Base-by-base conservation (phyloP, 345 rosid genomes). In the Salix udensis region DNA sequence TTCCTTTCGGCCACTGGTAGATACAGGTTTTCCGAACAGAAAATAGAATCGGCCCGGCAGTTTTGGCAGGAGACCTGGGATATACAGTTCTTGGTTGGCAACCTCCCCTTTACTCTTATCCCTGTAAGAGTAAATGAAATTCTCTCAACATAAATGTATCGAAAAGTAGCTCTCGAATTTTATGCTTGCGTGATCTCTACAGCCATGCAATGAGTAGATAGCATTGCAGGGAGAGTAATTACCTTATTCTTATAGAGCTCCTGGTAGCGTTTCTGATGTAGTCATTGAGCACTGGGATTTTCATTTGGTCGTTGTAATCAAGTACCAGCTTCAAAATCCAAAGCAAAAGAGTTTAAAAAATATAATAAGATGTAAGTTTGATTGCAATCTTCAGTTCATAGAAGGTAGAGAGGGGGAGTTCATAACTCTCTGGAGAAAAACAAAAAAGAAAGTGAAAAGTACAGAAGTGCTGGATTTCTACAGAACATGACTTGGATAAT, bases 11-110 rank as follows among this genome's bases (percentile, higher is more conserved):
- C 93, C 96, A 68, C 83, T 79, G 40, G 93, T 86, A 31, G 55
- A 61, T 65, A 91, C 81, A 5, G 97, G 91, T 83, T 91, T 92
- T 72, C 97, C 91, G 19, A 94, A 92, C 61, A 92, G 82, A 81
- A 82, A 88, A 85, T 91, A 94, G 61, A 89, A 73, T 0, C 96
- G 86, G 53, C 96, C 98, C 0, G 92, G 93, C 2, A 91, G 37
- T 79, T 89, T 94, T 0, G 96, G 98, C 81, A 88, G n/a, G 48
- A 83, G 21, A 36, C 81, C 91, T 21, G 98, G 97, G 24, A 86
- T 0, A 74, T 82, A 86, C 7, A 88, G 73, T 36, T 68, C 78
- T 82, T 84, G 89, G 79, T 85, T 87, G 19, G 88, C 96, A 18
- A 89, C 91, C 68, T 91, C 94, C 44, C 94, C 96, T 13, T 73